Evolutionary conservation across 305 asterid species (phyloP).

Genomic region (Fraxinus sp.): DNA sequence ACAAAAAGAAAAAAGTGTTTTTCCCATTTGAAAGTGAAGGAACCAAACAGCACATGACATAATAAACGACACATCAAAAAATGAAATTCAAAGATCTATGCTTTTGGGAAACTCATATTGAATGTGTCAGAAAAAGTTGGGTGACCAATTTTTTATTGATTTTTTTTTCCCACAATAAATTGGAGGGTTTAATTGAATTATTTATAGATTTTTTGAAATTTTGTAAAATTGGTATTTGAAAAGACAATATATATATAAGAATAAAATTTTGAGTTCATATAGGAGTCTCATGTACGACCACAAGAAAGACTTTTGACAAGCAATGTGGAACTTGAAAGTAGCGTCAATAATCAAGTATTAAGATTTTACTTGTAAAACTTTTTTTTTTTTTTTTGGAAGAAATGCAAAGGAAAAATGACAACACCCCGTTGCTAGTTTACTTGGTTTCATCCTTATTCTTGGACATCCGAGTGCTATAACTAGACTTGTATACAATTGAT

Average conservation of each 20-base stretch:
- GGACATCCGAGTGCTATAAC: background rate
- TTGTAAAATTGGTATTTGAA: background rate
- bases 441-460: background rate
- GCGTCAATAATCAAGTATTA: background rate
- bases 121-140: background rate
- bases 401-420: background rate
- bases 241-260: background rate
- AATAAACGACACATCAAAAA: conserved; percentile 35
- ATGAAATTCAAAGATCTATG: conserved; percentile 11
- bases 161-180: background rate
- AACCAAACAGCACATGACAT: conserved; percentile 38
- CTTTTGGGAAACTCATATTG: background rate
- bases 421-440: background rate
- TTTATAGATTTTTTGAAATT: background rate
- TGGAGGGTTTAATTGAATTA: background rate
- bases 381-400: background rate
- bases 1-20: conserved; percentile 17
- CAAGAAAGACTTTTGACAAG: background rate
- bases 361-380: background rate
- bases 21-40: conserved; percentile 25
- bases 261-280: background rate
- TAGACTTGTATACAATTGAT: background rate
- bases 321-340: background rate
- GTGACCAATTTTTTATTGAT: background rate
- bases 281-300: background rate